These are phyloP conservation scores for Starmerella potacharoeniae DNA, from an alignment of 805 yeast genomes.

Conservation along the genomic window DNA sequence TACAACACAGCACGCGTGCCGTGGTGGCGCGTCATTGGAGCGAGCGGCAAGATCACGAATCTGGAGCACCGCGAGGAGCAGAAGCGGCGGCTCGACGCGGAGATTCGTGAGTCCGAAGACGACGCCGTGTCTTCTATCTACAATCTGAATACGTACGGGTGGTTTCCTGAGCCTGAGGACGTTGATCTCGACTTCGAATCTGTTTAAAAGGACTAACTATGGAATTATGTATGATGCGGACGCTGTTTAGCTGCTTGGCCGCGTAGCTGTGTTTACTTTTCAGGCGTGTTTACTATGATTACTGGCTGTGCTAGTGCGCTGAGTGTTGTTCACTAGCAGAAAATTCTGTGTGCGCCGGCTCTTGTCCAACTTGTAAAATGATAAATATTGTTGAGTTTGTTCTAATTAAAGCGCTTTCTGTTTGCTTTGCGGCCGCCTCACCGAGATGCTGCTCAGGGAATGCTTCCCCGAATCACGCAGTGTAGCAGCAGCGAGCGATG, in stretches of 20 bases:
- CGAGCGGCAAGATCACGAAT: slow-evolving; percentile 53
- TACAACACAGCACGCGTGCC: slow-evolving; percentile 39
- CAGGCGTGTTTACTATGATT: too few species aligned
- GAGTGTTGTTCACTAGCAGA: too few species aligned
- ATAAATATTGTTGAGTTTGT: too few species aligned
- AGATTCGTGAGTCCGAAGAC: slow-evolving; percentile 32
- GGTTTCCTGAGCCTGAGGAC: slow-evolving; percentile 45
- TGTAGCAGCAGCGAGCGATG: too few species aligned
- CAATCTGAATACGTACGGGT: slow-evolving; percentile 42
- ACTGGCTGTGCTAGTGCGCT: too few species aligned
- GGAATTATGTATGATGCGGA: too few species aligned
- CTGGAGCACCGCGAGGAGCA: slow-evolving; percentile 38
- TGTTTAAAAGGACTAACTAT: neutral
- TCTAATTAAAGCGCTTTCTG: too few species aligned
- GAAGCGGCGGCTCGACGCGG: slow-evolving; percentile 35
- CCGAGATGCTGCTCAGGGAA: too few species aligned
- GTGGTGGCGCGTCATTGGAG: slow-evolving; percentile 70
- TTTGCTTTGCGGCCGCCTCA: too few species aligned
- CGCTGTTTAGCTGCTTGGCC: neutral
- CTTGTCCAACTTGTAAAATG: too few species aligned
- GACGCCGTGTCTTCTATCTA: slow-evolving; percentile 26
- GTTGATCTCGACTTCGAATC: slow-evolving; percentile 16
- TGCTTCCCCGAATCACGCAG: too few species aligned
- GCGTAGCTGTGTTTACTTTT: neutral
- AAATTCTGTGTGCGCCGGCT: too few species aligned